Conservation (phyloP, 1,139 yeast genomes). For the Cylindricascospora bacillispora region DNA sequence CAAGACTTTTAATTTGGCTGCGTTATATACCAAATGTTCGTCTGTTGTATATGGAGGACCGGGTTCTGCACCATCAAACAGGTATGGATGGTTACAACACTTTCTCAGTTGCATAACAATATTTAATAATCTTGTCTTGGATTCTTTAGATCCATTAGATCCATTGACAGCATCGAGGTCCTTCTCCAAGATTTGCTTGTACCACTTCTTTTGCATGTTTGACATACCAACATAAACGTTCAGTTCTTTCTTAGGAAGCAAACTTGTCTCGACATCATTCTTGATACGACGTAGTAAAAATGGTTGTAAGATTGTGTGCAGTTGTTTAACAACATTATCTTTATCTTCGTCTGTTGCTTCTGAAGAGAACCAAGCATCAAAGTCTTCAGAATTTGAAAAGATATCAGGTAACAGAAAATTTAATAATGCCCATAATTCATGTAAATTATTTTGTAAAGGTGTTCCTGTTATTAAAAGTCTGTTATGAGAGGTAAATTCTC, state of each 20-base stretch:
- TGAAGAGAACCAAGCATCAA: constrained; percentile 59
- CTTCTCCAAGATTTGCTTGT: constrained; percentile 60
- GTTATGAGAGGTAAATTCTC: constrained; percentile 59
- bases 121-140: constrained; percentile 60
- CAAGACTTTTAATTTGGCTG: constrained; percentile 60
- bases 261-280: constrained; percentile 66
- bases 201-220: constrained; percentile 68
- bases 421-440: constrained; percentile 70
- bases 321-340: constrained; percentile 64
- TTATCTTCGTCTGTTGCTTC: constrained; percentile 32
- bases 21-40: constrained; percentile 62
- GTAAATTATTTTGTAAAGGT: constrained; percentile 66
- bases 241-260: constrained; percentile 61
- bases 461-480: constrained; percentile 70
- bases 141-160: constrained; percentile 61
- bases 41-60: constrained; percentile 81
- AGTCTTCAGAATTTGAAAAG: constrained; percentile 59
- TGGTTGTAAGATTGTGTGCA: constrained; percentile 78
- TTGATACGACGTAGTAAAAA: constrained; percentile 64
- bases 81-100: constrained; percentile 74
- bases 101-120: constrained; percentile 77
- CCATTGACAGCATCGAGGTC: constrained; percentile 80
- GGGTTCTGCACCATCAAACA: constrained; percentile 79
- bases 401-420: constrained; percentile 69
- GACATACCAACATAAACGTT: constrained; percentile 64